Evolutionary conservation across 163 green algal genomes (phyloP), one percentile per base, ranked within the genome.

Genomic region (Coccomyxa subellipsoidea): DNA sequence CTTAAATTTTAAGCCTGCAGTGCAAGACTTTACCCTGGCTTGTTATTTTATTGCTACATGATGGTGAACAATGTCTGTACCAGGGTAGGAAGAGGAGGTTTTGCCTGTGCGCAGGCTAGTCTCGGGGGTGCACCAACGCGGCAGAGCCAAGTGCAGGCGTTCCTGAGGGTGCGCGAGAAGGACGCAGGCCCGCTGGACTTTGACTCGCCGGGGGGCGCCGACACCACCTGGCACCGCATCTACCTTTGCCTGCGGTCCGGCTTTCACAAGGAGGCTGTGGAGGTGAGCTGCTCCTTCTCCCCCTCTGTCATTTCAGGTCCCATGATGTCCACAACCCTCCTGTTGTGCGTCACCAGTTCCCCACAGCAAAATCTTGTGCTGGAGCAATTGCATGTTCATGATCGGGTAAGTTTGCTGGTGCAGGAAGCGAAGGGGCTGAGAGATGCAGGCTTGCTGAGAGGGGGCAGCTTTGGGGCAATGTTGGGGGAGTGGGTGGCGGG

Each of bases 181-280:
- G 90, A 91, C 81, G 81, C 79, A 35, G 92, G 90, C 0, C n/a
- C 82, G 2, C 86, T 97, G 69, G 94, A 96, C 87, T 94, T 96
- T 84, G 89, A 94, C 77, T 29, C 80, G 36, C 84, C 88, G 2
- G 91, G 90, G 27, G 92, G 92, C 37, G 47, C 88, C n/a, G 93
- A 96, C 88, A 96, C 93, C 25, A 86, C 86, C 23, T 96, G 90
- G 91, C 83, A 80, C 35, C 85, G 95, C 87, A 86, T 98, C 76
- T 98, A 92, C 85, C 89, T 88, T 72, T 92, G 85, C 83, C 87
- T 98, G 38, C 88, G 95, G 29, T 90, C 91, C 36, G 95, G 94
- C 69, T 95, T 91, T 81, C 75, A 87, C 36, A 84, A 90, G 38
- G 90, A 95, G 32, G 95, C 94, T 1, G 79, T 91, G 32, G 78